These are phyloP conservation scores for Penicillium griseofulvum DNA, from an alignment of 2,329 filamentous ascomycete genomes.

Conservation along the genomic window DNA sequence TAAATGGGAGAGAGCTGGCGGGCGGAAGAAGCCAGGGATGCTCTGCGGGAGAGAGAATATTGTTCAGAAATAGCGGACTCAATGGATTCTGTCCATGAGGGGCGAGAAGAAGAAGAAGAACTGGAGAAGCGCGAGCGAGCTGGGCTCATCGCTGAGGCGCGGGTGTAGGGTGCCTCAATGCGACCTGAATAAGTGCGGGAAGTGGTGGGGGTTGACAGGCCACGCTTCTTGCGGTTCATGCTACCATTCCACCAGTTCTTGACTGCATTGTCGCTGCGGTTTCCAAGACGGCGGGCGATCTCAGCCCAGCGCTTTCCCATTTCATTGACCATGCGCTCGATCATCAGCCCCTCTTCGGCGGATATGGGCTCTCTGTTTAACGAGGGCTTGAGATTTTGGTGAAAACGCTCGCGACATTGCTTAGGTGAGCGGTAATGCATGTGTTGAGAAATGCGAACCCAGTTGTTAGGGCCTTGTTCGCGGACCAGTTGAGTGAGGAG, in stretches of 20 bases:
- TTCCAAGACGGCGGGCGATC: constrained; percentile 76
- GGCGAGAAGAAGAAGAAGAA: constrained; percentile 25
- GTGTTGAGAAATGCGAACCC: constrained; percentile 78
- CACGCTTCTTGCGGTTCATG: constrained; percentile 72
- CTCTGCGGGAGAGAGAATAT: constrained; percentile 22
- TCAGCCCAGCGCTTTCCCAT: constrained; percentile 91
- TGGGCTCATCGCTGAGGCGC: constrained; percentile 32
- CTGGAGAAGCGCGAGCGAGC: constrained; percentile 29
- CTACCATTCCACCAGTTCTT: constrained; percentile 99
- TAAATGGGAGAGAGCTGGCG: constrained; percentile 40
- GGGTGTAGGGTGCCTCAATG: constrained; percentile 40
- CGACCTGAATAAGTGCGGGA: constrained; percentile 38
- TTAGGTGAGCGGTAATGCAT: constrained; percentile 81
- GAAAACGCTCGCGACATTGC: constrained; percentile 90
- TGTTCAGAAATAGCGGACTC: constrained; percentile 15
- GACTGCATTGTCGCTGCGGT: constrained; percentile 89
- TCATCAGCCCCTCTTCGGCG: constrained; percentile 66
- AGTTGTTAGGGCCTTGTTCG: constrained; percentile 75
- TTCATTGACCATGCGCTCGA: constrained; percentile 72
- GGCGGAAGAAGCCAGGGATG: constrained; percentile 24
- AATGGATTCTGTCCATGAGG: constrained; percentile 21
- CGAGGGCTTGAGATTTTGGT: constrained; percentile 82
- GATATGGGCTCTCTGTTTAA: constrained; percentile 73
- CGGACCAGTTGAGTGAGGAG: constrained; percentile 68
- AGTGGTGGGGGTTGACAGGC: constrained; percentile 36